Evolutionary conservation across 805 yeast species (phyloP).

Genomic region (Ogataea minuta): DNA sequence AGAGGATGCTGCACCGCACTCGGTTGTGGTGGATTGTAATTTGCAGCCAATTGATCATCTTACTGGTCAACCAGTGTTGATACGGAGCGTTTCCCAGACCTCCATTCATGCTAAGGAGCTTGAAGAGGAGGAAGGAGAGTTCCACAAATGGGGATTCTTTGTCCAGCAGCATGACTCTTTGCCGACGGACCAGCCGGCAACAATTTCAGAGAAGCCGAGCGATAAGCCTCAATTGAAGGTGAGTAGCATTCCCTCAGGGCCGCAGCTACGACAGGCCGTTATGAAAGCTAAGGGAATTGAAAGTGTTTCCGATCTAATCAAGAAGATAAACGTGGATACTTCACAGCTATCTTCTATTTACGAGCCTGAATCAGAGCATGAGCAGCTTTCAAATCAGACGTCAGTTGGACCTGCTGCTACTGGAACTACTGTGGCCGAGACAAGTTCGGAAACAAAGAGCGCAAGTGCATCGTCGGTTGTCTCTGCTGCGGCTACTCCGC

Average conservation of each 20-base stretch:
- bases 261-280: slow-evolving; percentile 56
- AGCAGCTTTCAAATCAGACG: background rate
- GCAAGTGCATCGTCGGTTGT: background rate
- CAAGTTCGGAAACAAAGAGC: background rate
- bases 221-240: slow-evolving; percentile 26
- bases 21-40: slow-evolving; percentile 65
- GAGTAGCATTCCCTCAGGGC: slow-evolving; percentile 49
- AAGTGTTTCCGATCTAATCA: slow-evolving; percentile 64
- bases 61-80: slow-evolving; percentile 70
- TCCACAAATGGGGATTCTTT: slow-evolving; percentile 82
- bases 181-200: slow-evolving; percentile 21
- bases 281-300: slow-evolving; percentile 75
- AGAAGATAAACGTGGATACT: slow-evolving; percentile 55
- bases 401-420: background rate
- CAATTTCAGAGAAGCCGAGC: background rate
- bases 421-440: background rate
- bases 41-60: slow-evolving; percentile 61
- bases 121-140: slow-evolving; percentile 90
- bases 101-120: slow-evolving; percentile 68
- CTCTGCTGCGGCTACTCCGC: slow-evolving; percentile 5
- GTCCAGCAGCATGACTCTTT: slow-evolving; percentile 57
- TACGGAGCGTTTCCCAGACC: slow-evolving; percentile 62
- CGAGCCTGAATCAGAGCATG: slow-evolving; percentile 12
- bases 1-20: slow-evolving; percentile 51
- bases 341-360: slow-evolving; percentile 29